phyloP scores from a whole-genome alignment of 805 yeast species.

The Babjeviella inositovora region DNA sequence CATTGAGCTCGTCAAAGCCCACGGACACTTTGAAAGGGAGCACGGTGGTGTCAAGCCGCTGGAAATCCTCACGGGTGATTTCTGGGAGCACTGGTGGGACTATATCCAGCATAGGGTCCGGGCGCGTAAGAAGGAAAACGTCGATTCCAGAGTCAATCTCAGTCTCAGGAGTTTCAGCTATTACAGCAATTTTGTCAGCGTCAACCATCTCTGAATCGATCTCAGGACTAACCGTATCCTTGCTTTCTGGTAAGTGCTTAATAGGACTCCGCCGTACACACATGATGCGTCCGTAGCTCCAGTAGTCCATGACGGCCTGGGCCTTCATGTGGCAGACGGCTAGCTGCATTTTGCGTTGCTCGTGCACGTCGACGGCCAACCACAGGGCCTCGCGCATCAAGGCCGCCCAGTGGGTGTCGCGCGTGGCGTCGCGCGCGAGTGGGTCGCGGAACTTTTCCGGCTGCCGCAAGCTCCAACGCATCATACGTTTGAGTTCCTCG shows the following conservation, averaged over 20 bases:
- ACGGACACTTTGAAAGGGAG: conserved; percentile 30
- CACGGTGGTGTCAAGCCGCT: conserved; percentile 2
- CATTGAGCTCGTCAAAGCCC: conserved; percentile 20
- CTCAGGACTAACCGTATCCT: conserved; percentile 1
- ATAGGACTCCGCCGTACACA: conserved; percentile 42
- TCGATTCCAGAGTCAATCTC: conserved; percentile 16
- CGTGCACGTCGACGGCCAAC: conserved; percentile 68
- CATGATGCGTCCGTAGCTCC: conserved; percentile 54
- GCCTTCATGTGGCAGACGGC: conserved; percentile 60
- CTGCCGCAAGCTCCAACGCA: conserved; percentile 85
- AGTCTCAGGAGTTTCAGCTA: conserved; percentile 1
- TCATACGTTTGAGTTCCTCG: conserved; percentile 77
- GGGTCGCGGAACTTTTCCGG: conserved; percentile 66
- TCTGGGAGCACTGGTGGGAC: conserved; percentile 10
- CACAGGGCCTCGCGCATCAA: conserved; percentile 68
- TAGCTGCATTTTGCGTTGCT: conserved; percentile 50
- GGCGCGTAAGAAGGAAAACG: conserved; percentile 11
- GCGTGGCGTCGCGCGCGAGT: conserved; percentile 10
- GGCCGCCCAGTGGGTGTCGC: conserved; percentile 51
- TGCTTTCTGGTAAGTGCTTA: conserved; percentile 5
- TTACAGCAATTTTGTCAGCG: conserved; percentile 4
- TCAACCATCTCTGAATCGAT: conserved; percentile 1
- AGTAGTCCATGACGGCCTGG: conserved; percentile 59
- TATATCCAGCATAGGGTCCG: conserved; percentile 15
- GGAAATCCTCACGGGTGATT: conserved; percentile 10